A percentile compares a stretch with the other conserved stretches of the same genome.
phyloP scores from a whole-genome alignment of 345 rosid species.

The Brassica juncea region DNA sequence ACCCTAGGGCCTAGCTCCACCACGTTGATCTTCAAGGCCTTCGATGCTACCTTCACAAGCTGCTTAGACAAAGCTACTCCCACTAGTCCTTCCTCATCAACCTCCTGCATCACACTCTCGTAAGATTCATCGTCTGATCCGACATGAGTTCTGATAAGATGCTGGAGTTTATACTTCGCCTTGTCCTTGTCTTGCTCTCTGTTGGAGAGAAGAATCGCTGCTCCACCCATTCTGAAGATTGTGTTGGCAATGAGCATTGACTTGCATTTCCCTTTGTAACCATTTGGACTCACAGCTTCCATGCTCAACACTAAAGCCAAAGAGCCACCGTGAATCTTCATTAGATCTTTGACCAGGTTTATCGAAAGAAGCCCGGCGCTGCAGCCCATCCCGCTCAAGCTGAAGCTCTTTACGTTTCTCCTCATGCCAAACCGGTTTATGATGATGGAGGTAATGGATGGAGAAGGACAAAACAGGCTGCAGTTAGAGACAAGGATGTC shows the following conservation, averaged over 20 bases:
- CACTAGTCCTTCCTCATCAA: neutral
- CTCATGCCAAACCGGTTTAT: neutral
- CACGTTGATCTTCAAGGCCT: neutral
- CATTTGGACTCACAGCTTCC: neutral
- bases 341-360: neutral
- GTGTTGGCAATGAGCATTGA: neutral
- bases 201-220: slow-evolving; percentile 1
- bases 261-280: neutral
- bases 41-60: neutral
- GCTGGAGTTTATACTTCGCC: neutral
- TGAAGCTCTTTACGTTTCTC: neutral
- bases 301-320: neutral
- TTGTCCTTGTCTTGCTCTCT: neutral
- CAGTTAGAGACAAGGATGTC: neutral
- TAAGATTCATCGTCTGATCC: neutral
- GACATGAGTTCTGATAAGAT: neutral
- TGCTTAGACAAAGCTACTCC: neutral
- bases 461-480: neutral
- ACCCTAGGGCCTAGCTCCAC: neutral
- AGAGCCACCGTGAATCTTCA: neutral
- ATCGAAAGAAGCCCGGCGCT: neutral
- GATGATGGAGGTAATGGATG: neutral
- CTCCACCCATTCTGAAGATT: neutral
- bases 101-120: neutral
- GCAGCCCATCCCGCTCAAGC: neutral